Percentiles rank a stretch among this genome's conserved stretches.
Evolutionary conservation across 768 basidiomycete genomes (phyloP).

Genomic region (Tephrocybe sp.): DNA sequence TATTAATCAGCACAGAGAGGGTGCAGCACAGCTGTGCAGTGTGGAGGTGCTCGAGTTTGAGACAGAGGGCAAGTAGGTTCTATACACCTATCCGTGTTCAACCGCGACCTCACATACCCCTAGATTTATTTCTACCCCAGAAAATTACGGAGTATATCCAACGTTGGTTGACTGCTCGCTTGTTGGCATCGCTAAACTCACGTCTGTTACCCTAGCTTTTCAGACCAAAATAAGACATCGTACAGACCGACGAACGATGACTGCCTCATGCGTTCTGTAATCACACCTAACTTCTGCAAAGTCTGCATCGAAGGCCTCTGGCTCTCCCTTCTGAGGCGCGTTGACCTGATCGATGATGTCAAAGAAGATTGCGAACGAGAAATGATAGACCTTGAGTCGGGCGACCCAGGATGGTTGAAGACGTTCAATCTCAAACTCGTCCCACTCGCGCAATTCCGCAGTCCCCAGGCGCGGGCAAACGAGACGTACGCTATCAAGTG

Average conservation of each 20-base stretch:
- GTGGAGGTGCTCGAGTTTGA: constrained; percentile 77
- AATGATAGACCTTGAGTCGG: not conserved
- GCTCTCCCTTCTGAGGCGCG: constrained; percentile 57
- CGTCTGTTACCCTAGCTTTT: constrained; percentile 45
- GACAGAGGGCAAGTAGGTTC: constrained; percentile 53
- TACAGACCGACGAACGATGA: constrained; percentile 85
- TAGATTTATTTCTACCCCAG: constrained; percentile 61
- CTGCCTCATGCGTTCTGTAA: constrained; percentile 79
- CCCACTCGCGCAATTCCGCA: constrained; percentile 58
- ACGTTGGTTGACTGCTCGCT: constrained; percentile 49
- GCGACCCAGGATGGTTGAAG: constrained; percentile 22
- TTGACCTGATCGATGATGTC: constrained; percentile 63
- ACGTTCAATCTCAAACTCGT: constrained; percentile 51
- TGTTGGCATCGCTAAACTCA: not conserved
- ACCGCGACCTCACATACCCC: not conserved
- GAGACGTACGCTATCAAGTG: constrained; percentile 61
- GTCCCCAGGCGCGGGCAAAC: constrained; percentile 24
- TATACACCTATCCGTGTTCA: not conserved
- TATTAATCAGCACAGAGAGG: constrained; percentile 44
- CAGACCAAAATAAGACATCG: constrained; percentile 59
- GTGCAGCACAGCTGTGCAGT: constrained; percentile 73
- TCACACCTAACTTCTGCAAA: constrained; percentile 70
- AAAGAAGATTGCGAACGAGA: constrained; percentile 35
- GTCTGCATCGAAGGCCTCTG: constrained; percentile 76
- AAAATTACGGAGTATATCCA: constrained; percentile 68